Conservation (phyloP, 495 filamentous ascomycete genomes). For the Aspergillus coremiiformis region DNA sequence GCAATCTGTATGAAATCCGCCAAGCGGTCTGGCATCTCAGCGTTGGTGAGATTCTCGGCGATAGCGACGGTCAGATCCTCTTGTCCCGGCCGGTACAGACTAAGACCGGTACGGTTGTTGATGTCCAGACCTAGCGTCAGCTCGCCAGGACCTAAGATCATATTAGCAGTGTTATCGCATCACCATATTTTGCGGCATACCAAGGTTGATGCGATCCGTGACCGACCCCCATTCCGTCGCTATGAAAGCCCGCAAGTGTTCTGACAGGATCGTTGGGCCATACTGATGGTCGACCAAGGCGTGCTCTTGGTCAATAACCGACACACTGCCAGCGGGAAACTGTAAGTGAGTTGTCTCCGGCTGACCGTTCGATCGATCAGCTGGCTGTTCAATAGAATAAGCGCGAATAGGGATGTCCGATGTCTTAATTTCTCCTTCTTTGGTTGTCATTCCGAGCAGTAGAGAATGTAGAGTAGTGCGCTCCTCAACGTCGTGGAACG, state of each 20-base stretch:
- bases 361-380: conserved; percentile 20
- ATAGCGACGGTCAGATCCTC: conserved; percentile 61
- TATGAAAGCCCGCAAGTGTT: conserved; percentile 59
- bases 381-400: conserved; percentile 55
- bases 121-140: conserved; percentile 56
- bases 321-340: conserved; percentile 35
- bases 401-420: conserved; percentile 54
- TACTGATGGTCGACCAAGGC: conserved; percentile 36
- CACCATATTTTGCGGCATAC: conserved; percentile 16
- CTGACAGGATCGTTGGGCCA: conserved; percentile 56
- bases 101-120: conserved; percentile 50
- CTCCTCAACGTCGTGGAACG: conserved; percentile 62
- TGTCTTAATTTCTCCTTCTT: conserved; percentile 52
- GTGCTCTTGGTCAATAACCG: conserved; percentile 49
- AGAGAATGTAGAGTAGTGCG: conserved; percentile 58
- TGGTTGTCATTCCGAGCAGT: conserved; percentile 57
- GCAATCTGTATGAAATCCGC: conserved; percentile 43
- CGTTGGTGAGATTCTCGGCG: conserved; percentile 52
- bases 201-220: conserved; percentile 69
- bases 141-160: conserved; percentile 52
- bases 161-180: not conserved
- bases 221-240: conserved; percentile 61
- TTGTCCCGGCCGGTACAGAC: conserved; percentile 56
- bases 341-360: conserved; percentile 30
- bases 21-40: conserved; percentile 49